These are phyloP conservation scores for Collariella sp. DNA, from an alignment of 495 filamentous ascomycete species.

Conservation along the genomic window DNA sequence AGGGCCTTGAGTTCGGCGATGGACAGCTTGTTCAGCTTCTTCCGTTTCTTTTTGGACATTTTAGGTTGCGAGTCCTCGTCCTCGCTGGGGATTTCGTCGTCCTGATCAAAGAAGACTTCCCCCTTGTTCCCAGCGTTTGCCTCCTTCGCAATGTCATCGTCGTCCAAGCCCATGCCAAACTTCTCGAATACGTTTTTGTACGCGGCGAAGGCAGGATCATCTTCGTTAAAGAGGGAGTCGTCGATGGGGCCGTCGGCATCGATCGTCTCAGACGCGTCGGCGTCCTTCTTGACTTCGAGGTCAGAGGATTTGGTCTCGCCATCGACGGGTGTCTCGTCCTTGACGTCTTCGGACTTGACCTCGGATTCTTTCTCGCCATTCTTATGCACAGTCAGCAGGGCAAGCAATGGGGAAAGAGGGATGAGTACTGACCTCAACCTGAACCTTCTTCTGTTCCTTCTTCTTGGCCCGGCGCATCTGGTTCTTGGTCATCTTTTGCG, in stretches of 20 bases:
- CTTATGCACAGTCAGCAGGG: constrained; percentile 17
- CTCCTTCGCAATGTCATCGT: constrained; percentile 48
- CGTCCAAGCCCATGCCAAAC: constrained; percentile 51
- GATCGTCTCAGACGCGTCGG: constrained; percentile 27
- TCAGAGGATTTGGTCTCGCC: constrained; percentile 12
- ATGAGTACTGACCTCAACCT: constrained; percentile 40
- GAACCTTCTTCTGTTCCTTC: constrained; percentile 68
- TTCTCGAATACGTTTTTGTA: constrained; percentile 72
- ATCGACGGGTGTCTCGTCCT: constrained; percentile 20
- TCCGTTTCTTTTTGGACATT: constrained; percentile 87
- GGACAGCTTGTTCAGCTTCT: constrained; percentile 82
- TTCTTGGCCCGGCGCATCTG: constrained; percentile 80
- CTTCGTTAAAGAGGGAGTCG: constrained; percentile 44
- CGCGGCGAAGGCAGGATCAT: constrained; percentile 71
- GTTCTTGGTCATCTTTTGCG: constrained; percentile 69
- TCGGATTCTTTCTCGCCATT: constrained; percentile 21
- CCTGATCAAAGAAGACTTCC: constrained; percentile 76
- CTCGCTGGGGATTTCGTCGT: constrained; percentile 80
- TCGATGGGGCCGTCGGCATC: constrained; percentile 42
- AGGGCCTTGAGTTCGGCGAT: constrained; percentile 91
- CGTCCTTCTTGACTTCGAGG: constrained; percentile 37
- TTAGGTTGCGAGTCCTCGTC: constrained; percentile 65
- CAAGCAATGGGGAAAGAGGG: too few relatives aligned
- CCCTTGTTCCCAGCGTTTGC: constrained; percentile 71
- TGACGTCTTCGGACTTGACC: constrained; percentile 23